Percentiles rank a stretch among this genome's conserved stretches.
phyloP scores from a whole-genome alignment of 2,329 filamentous ascomycete species.

The Allantophomopsis lycopodina region DNA sequence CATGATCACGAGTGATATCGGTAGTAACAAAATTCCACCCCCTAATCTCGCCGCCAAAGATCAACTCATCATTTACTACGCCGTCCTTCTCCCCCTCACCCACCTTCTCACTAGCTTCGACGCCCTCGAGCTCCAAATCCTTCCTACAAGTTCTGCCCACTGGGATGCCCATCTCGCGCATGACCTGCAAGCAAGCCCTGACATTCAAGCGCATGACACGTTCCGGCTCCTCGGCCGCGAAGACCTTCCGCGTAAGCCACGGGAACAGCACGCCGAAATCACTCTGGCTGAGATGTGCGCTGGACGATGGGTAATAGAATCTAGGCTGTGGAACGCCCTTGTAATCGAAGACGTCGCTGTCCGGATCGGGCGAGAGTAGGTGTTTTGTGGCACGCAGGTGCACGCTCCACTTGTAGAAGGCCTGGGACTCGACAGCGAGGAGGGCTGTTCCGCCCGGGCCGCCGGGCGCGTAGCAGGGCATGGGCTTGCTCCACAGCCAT shows the following conservation, averaged over 20 bases:
- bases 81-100: conserved; percentile 2
- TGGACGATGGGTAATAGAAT: conserved; percentile 60
- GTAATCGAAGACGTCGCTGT: conserved; percentile 9
- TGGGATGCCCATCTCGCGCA: conserved; percentile 33
- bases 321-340: conserved; percentile 30
- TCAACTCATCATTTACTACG: conserved; percentile 10
- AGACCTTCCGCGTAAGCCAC: conserved; percentile 46
- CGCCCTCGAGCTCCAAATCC: conserved; percentile 20
- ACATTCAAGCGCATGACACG: conserved; percentile 44
- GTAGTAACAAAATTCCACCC: conserved; percentile 16
- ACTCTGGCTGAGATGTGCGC: conserved; percentile 71
- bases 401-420: conserved; percentile 65
- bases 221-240: conserved; percentile 42
- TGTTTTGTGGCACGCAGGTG: conserved; percentile 59
- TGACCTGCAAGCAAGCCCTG: conserved; percentile 40
- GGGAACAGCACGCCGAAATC: conserved; percentile 79
- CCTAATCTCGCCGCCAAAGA: conserved; percentile 12
- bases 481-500: conserved; percentile 55
- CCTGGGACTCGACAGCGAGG: conserved; percentile 60
- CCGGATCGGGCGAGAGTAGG: conserved; percentile 43
- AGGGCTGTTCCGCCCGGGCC: conserved; percentile 43
- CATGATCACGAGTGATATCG: conserved; percentile 6
- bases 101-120: too few species aligned
- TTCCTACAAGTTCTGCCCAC: conserved; percentile 31
- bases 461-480: conserved; percentile 49